Evolutionary conservation across 108 stramenopile species (phyloP), one percentile per base, ranked within the genome.

Genomic region (Discostella stelligeroides): DNA sequence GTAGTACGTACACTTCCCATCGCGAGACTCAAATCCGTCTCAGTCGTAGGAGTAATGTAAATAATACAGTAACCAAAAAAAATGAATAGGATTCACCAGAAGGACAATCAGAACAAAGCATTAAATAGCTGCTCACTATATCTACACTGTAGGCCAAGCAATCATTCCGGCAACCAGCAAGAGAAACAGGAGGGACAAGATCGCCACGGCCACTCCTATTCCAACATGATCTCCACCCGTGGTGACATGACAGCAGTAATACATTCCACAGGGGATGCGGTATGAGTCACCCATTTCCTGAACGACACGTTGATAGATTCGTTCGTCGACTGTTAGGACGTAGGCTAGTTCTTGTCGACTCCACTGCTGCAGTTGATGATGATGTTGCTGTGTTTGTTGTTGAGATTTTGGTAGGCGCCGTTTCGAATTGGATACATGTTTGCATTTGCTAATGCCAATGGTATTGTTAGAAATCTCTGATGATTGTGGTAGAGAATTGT

Each of bases 241-340:
- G 10, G 81, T 84, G 12, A 75, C 70, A 51, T 86, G 88, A 57
- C 88, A 89, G 66, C 88, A 89, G 75, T 86, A 89, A 51, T 89
- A 86, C 30, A 89, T 60, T 23, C 88, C 85, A 18, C 73, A 82
- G 4, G 88, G 88, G 20, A 82, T 34, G n/a, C 43, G 40, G 21
- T 78, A 41, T 21, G 85, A 63, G 64, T 83, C 79, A 14, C 60
- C 60, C 39, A 86, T 68, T 53, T 89, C 88, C 43, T 66, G 30
- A 20, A 84, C 56, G n/a, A 89, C 61, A 41, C 73, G 70, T 54
- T 74, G 63, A 58, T 86, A 89, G 20, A 89, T 59, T 18, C 61
- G 60, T 38, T 79, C 58, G 64, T 72, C 70, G 34, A 89, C 82
- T 3, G 88, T 86, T 21, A 89, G 57, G 1, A 84, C 84, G 58